phyloP scores from a whole-genome alignment of 805 yeast species.

The Scheffersomyces ergatensis region DNA sequence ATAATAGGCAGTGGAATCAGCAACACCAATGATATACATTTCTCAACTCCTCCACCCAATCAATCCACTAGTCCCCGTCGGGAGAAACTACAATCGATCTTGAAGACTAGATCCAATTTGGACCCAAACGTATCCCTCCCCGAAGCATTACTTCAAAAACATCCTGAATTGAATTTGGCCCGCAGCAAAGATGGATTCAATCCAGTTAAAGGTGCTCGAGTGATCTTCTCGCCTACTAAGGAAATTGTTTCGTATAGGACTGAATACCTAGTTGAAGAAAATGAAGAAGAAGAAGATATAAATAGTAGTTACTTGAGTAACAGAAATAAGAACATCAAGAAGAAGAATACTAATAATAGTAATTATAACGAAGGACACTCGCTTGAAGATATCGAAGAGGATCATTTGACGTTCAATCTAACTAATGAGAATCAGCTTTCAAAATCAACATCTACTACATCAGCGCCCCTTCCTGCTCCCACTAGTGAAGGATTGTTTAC shows the following conservation, averaged over 20 bases:
- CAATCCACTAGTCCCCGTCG: not conserved
- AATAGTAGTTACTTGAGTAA: conserved; percentile 2
- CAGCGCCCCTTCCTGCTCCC: not conserved
- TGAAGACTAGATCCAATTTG: conserved; percentile 6
- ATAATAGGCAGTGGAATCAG: not conserved
- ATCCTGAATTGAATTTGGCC: conserved; percentile 18
- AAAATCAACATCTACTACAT: not conserved
- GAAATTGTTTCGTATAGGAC: conserved; percentile 13
- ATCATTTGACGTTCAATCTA: not conserved
- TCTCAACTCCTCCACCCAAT: not conserved
- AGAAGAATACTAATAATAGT: not conserved
- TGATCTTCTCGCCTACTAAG: conserved; percentile 34
- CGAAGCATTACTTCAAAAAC: conserved; percentile 11
- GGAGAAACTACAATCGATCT: conserved; percentile 5
- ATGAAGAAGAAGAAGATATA: conserved; percentile 5
- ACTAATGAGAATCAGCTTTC: not conserved
- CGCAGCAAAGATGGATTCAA: conserved; percentile 18
- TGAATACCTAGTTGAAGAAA: conserved; percentile 16
- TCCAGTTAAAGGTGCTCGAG: conserved; percentile 29
- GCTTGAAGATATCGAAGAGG: not conserved
- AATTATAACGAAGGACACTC: not conserved
- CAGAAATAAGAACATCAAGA: not conserved
- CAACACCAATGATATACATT: no score
- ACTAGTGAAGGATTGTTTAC: not conserved
- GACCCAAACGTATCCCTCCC: conserved; percentile 1